Percentiles rank a stretch among this genome's conserved stretches.
Conservation (phyloP, 2,329 filamentous ascomycete species). For the Fusarium guadeloupense region DNA sequence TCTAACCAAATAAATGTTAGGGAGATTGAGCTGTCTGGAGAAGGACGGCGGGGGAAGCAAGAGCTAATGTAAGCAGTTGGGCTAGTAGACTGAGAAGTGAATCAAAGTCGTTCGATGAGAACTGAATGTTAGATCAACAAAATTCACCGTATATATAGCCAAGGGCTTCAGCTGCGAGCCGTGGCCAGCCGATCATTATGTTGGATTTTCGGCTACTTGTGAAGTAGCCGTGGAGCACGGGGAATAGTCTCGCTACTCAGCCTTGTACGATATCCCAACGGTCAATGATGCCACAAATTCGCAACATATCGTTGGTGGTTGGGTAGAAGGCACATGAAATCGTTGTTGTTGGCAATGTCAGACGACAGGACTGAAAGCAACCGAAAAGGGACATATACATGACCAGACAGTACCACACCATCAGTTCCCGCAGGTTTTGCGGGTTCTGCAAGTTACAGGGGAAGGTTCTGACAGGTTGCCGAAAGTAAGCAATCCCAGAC, state of each 20-base stretch:
- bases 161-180: neutral
- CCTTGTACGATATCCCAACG: neutral
- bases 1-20: constrained; percentile 8
- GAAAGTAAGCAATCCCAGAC: constrained; percentile 2
- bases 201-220: neutral
- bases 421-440: neutral
- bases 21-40: constrained; percentile 9
- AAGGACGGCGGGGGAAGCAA: constrained; percentile 25
- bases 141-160: neutral
- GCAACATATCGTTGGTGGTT: neutral
- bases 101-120: neutral
- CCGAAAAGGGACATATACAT: constrained; percentile 16
- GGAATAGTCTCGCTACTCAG: neutral
- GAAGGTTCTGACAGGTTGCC: constrained; percentile 18
- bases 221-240: neutral
- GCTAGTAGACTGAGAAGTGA: neutral
- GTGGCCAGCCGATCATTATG: neutral
- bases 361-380: constrained; percentile 15
- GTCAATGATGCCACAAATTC: constrained; percentile 7
- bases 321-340: constrained; percentile 2
- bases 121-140: neutral
- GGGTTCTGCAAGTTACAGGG: constrained; percentile 11
- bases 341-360: neutral
- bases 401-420: constrained; percentile 16
- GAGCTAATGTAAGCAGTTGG: neutral